A percentile compares a stretch with the other conserved stretches of the same genome.
Evolutionary conservation across 2,329 filamentous ascomycete genomes (phyloP).

Genomic region (Helminthosporium solani): DNA sequence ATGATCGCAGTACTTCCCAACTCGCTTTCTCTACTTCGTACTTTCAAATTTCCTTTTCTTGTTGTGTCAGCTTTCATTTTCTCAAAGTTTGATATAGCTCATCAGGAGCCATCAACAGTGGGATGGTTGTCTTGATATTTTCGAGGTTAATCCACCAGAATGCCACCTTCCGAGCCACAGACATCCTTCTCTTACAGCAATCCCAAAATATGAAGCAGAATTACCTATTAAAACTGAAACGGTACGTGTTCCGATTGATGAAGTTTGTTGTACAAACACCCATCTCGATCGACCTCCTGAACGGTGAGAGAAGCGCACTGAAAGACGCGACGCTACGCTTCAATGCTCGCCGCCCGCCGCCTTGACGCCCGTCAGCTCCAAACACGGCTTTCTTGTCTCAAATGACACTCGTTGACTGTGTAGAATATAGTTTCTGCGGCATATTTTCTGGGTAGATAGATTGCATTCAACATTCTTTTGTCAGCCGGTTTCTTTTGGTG

Average conservation of each 20-base stretch:
- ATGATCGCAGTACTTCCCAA: not conserved
- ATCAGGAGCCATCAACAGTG: no score
- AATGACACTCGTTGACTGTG: not conserved
- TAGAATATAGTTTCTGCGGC: not conserved
- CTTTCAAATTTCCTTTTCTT: not conserved
- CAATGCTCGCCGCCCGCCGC: not conserved
- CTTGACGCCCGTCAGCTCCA: not conserved
- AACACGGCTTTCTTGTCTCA: no score
- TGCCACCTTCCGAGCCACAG: no score
- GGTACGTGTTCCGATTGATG: slow-evolving; percentile 19
- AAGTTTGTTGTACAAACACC: not conserved
- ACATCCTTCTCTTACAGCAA: not conserved
- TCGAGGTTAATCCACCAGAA: no score
- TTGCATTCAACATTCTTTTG: not conserved
- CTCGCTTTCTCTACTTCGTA: not conserved
- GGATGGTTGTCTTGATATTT: no score
- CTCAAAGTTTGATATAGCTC: no score
- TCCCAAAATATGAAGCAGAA: not conserved
- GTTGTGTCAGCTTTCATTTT: no score
- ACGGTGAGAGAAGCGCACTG: not conserved
- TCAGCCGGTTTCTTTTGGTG: not conserved
- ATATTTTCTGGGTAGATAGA: not conserved
- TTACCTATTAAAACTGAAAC: slow-evolving; percentile 9
- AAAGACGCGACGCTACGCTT: not conserved
- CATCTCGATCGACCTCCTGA: not conserved